Evolutionary conservation across 1,284 basidiomycete species (phyloP).

Genomic region (Sporisorium scitamineum): DNA sequence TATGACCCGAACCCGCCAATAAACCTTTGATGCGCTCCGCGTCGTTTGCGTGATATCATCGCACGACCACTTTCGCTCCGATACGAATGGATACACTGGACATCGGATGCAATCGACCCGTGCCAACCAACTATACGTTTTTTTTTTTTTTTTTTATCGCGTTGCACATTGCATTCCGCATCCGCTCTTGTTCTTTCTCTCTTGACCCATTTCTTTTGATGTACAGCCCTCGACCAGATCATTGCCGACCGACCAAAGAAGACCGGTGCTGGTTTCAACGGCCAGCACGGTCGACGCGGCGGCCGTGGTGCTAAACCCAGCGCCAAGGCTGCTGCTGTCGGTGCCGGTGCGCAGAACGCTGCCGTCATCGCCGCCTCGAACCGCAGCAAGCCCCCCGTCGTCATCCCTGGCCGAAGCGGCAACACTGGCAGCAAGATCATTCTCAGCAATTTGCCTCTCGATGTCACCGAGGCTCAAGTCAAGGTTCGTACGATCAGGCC

Average conservation of each 20-base stretch:
- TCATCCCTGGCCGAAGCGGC: conserved; percentile 63
- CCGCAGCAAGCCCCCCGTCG: conserved; percentile 65
- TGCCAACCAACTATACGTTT: background rate
- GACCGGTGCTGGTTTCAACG: conserved; percentile 37
- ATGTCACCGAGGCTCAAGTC: conserved; percentile 93
- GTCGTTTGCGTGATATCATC: background rate
- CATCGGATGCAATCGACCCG: background rate
- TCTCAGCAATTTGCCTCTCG: conserved; percentile 92
- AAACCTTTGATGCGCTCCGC: conserved; percentile 1
- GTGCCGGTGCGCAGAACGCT: conserved; percentile 55
- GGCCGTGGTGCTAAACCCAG: conserved; percentile 46
- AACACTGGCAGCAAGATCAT: conserved; percentile 82
- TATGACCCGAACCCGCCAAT: background rate
- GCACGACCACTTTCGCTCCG: background rate
- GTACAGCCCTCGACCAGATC: conserved; percentile 66
- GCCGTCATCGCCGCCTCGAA: conserved; percentile 63
- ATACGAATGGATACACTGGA: background rate
- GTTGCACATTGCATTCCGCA: background rate
- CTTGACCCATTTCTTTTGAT: conserved; percentile 7
- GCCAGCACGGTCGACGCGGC: conserved; percentile 44
- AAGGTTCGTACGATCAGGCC: conserved; percentile 73
- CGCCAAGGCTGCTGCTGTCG: conserved; percentile 65
- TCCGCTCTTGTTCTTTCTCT: conserved; percentile 7
- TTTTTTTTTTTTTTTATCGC: no score
- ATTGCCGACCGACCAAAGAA: conserved; percentile 63